Conservation (phyloP, 768 basidiomycete species). For the Suillus sp. region DNA sequence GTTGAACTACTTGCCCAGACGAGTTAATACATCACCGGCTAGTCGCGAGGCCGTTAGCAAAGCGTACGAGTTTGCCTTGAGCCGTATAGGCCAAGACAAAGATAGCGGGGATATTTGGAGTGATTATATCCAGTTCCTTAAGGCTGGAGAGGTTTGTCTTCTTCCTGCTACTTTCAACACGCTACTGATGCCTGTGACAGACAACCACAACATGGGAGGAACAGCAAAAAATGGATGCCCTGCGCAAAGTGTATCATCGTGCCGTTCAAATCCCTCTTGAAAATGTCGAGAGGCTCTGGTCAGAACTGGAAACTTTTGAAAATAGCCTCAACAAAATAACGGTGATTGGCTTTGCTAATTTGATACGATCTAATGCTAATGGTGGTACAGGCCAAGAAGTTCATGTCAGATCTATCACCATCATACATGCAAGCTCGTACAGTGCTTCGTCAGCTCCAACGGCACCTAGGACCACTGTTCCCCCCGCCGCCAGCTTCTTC, state of each 20-base stretch:
- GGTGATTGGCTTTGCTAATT: conserved; percentile 35
- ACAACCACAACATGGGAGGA: conserved; percentile 90
- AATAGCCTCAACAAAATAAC: conserved; percentile 87
- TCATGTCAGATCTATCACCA: conserved; percentile 89
- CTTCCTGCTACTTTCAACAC: background rate
- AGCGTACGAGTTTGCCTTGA: conserved; percentile 92
- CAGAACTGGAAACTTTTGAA: conserved; percentile 92
- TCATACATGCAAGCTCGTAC: conserved; percentile 95
- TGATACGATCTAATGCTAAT: conserved; percentile 17
- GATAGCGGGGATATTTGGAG: conserved; percentile 92
- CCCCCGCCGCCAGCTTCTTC: conserved; percentile 49
- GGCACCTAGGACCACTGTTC: conserved; percentile 65
- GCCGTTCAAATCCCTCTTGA: conserved; percentile 94
- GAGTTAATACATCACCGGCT: conserved; percentile 64
- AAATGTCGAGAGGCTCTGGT: conserved; percentile 92
- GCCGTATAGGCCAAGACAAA: conserved; percentile 88
- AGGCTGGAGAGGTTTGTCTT: conserved; percentile 67
- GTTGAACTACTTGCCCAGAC: conserved; percentile 43
- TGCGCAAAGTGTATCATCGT: conserved; percentile 90
- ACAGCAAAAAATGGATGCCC: conserved; percentile 91
- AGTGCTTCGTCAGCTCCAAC: conserved; percentile 79
- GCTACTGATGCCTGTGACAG: conserved; percentile 33
- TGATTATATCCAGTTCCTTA: conserved; percentile 91
- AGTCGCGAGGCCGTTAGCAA: conserved; percentile 80
- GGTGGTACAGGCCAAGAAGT: conserved; percentile 79